Conservation (phyloP, 2,329 filamentous ascomycete genomes). For the Fusarium secorum region DNA sequence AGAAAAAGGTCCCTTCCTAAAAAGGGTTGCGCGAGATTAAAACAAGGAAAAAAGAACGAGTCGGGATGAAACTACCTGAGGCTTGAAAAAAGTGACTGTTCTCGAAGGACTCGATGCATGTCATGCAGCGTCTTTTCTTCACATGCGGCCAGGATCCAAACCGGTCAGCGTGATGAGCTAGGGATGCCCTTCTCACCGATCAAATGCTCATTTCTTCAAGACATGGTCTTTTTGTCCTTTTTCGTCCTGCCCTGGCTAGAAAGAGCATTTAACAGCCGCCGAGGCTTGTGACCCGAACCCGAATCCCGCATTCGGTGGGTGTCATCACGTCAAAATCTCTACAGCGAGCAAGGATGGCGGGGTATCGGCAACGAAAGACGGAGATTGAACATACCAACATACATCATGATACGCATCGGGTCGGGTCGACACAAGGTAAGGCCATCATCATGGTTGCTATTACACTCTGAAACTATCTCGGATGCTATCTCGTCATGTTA, state of each 20-base stretch:
- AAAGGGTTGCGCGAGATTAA: slow-evolving; percentile 7
- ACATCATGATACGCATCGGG: background rate
- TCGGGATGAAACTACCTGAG: background rate
- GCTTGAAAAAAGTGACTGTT: background rate
- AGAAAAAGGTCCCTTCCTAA: background rate
- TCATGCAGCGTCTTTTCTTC: slow-evolving; percentile 10
- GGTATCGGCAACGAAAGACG: slow-evolving; percentile 21
- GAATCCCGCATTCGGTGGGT: slow-evolving; percentile 26
- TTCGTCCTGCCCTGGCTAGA: background rate
- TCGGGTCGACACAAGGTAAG: background rate
- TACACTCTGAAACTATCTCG: background rate
- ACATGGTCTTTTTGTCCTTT: background rate
- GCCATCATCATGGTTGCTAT: background rate
- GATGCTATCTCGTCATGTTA: slow-evolving; percentile 1
- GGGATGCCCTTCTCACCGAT: background rate
- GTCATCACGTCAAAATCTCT: slow-evolving; percentile 25
- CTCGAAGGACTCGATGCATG: slow-evolving; percentile 3
- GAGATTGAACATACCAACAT: slow-evolving; percentile 5
- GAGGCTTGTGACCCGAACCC: slow-evolving; percentile 14
- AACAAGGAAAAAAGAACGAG: background rate
- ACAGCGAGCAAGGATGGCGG: slow-evolving; percentile 22
- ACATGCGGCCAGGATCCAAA: slow-evolving; percentile 11
- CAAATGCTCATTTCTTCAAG: background rate
- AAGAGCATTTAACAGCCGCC: slow-evolving; percentile 7
- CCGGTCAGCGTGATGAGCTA: slow-evolving; percentile 12